These are phyloP conservation scores for Leptomonas seymouri DNA, from an alignment of 208 protist species.

Conservation along the genomic window DNA sequence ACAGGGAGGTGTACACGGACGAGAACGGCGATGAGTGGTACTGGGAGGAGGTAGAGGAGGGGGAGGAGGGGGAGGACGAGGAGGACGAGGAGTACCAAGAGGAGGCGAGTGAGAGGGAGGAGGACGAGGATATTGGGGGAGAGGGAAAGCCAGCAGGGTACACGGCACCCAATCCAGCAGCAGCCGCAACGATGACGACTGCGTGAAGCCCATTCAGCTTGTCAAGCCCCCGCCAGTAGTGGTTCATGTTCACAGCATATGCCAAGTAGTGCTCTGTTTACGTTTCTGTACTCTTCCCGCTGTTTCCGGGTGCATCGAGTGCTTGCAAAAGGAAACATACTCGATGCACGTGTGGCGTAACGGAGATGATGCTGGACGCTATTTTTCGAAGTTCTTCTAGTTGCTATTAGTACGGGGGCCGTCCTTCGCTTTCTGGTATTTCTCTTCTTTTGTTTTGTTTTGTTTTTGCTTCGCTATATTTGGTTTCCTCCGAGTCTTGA, in stretches of 20 bases:
- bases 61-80: conserved; percentile 19
- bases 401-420: too few species aligned
- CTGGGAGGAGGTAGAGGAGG: conserved; percentile 42
- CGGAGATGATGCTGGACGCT: too few species aligned
- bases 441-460: conserved; percentile 1
- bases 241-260: background rate
- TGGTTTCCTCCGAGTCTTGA: background rate
- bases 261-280: too few species aligned
- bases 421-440: too few species aligned
- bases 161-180: background rate
- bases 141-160: background rate
- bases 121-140: too few species aligned
- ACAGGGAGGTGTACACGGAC: conserved; percentile 40
- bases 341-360: too few species aligned
- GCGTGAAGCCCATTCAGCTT: background rate
- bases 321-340: too few species aligned
- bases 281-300: too few species aligned
- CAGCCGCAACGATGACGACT: background rate
- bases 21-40: conserved; percentile 43
- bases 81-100: conserved; percentile 30
- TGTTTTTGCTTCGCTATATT: background rate
- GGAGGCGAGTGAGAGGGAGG: conserved; percentile 14
- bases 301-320: too few species aligned
- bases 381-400: too few species aligned
- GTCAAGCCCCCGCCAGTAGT: background rate